These are phyloP conservation scores for Acacia crassicarpa DNA, from an alignment of 306 rosid genomes.

Conservation along the genomic window DNA sequence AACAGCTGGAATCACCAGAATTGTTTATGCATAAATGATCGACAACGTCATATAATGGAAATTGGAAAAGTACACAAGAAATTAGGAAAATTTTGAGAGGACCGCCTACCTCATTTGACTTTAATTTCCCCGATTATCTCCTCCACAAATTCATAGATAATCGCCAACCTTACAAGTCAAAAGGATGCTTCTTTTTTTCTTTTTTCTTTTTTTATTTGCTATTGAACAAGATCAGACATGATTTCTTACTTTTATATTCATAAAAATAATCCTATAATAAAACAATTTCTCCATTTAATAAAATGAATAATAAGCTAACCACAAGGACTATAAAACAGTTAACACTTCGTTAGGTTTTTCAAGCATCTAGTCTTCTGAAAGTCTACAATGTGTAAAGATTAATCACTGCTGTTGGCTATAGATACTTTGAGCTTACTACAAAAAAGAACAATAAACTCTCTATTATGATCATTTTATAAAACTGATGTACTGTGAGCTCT, in stretches of 20 bases:
- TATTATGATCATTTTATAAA: no score
- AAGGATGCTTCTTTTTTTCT: neutral
- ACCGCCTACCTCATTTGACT: neutral
- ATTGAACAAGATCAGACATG: neutral
- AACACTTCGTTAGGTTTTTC: fast-evolving
- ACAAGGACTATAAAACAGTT: no score
- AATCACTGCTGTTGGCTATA: fast-evolving
- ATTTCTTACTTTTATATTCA: neutral
- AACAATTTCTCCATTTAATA: neutral
- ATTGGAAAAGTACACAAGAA: neutral
- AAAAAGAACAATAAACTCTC: no score
- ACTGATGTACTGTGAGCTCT: no score
- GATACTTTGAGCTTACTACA: no score
- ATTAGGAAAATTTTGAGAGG: neutral
- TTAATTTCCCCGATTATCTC: neutral
- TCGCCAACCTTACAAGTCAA: neutral
- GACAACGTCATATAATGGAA: neutral
- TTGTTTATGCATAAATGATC: neutral
- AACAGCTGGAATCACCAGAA: neutral
- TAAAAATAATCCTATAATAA: neutral
- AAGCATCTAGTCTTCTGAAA: no score
- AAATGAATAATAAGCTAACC: neutral
- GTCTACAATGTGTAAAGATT: no score
- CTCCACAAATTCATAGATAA: neutral
- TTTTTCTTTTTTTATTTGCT: neutral